Percentiles rank a stretch among this genome's conserved stretches.
Conservation (phyloP, 1,284 basidiomycete species). For the Cryptococcus depauperatus region DNA sequence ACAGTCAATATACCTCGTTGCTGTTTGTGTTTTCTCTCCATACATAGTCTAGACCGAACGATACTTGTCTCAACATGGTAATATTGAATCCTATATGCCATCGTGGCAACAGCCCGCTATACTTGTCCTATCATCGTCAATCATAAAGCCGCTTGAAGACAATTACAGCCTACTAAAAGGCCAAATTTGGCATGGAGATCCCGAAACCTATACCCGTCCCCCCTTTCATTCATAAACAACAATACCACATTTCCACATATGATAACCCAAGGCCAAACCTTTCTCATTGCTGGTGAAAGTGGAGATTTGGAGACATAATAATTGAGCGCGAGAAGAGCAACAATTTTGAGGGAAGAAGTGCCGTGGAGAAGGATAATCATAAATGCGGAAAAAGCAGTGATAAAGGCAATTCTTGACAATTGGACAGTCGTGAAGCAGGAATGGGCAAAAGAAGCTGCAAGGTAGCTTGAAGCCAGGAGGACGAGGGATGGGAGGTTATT, state of each 20-base stretch:
- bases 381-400: constrained; percentile 53
- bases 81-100: constrained; percentile 97
- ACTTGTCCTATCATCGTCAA: constrained; percentile 53
- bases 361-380: constrained; percentile 80
- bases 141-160: too few relatives aligned
- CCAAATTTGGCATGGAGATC: constrained; percentile 54
- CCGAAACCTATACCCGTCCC: constrained; percentile 66
- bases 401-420: constrained; percentile 37
- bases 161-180: constrained; percentile 52
- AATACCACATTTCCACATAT: constrained; percentile 65
- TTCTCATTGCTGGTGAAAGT: constrained; percentile 14
- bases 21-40: constrained; percentile 52
- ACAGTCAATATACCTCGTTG: neutral
- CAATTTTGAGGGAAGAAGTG: constrained; percentile 69
- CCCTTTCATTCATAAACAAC: constrained; percentile 70
- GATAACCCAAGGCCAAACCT: constrained; percentile 28
- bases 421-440: constrained; percentile 49
- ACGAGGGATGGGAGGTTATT: constrained; percentile 59
- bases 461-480: constrained; percentile 49
- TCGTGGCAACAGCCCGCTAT: constrained; percentile 61
- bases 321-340: constrained; percentile 63
- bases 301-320: constrained; percentile 56
- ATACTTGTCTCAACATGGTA: constrained; percentile 87
- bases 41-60: constrained; percentile 84
- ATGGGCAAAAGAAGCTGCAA: constrained; percentile 45